Conservation (phyloP, 169 alveolate genomes). For the Besnoitia besnoiti region DNA sequence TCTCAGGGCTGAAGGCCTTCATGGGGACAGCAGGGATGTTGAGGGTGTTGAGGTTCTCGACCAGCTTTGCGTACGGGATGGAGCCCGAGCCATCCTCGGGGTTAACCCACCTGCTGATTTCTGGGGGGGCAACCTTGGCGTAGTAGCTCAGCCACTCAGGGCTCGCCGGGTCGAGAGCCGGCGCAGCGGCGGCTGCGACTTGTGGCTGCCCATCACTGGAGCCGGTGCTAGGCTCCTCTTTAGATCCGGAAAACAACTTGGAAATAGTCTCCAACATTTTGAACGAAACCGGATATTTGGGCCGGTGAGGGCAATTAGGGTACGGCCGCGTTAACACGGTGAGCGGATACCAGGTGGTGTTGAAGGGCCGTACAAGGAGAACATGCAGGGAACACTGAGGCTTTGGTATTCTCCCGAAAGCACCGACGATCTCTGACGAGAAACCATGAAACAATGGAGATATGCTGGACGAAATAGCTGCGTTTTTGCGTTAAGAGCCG, state of each 20-base stretch:
- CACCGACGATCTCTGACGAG: too few species aligned
- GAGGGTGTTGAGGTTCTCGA: conserved; percentile 57
- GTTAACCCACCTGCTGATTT: conserved; percentile 66
- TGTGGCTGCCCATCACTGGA: not conserved
- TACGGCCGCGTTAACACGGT: too few species aligned
- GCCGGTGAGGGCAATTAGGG: too few species aligned
- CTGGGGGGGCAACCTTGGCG: conserved; percentile 60
- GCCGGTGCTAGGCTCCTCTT: not conserved
- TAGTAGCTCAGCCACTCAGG: conserved; percentile 61
- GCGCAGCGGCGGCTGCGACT: not conserved
- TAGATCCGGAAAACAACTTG: not conserved
- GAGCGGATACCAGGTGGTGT: too few species aligned
- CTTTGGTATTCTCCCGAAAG: too few species aligned
- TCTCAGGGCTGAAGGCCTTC: not conserved
- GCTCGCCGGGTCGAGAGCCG: not conserved
- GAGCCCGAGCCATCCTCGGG: conserved; percentile 60
- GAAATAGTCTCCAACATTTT: not conserved
- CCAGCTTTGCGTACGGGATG: conserved; percentile 60
- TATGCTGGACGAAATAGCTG: too few species aligned
- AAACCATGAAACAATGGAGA: too few species aligned
- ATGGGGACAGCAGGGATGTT: conserved; percentile 56
- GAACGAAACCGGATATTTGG: not conserved
- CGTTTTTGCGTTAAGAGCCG: too few species aligned
- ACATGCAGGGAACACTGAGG: too few species aligned
- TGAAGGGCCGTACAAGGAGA: too few species aligned